phyloP scores from a whole-genome alignment of 2,329 filamentous ascomycete genomes.

The Lithohypha guttulata region DNA sequence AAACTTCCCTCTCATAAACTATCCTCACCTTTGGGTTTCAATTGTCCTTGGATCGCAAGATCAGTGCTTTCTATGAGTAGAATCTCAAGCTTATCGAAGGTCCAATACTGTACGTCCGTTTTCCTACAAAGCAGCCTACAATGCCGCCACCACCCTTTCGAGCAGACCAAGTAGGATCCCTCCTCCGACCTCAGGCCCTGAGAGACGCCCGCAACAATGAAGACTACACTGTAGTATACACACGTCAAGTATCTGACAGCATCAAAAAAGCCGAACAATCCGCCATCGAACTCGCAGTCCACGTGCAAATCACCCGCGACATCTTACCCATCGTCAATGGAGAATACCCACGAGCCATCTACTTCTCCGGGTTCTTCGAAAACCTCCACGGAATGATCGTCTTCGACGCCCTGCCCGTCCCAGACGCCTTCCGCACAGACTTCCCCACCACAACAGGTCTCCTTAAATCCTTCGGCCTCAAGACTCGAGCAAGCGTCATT shows the following conservation, averaged over 20 bases:
- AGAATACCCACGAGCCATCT: conserved; percentile 21
- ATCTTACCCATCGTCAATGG: conserved; percentile 20
- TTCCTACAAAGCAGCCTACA: too few relatives aligned
- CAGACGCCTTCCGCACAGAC: conserved; percentile 10
- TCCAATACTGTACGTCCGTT: too few relatives aligned
- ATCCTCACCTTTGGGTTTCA: too few relatives aligned
- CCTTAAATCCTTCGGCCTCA: conserved; percentile 11
- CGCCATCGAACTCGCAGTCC: conserved; percentile 17
- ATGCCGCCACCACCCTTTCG: conserved; percentile 19
- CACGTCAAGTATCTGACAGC: conserved; percentile 6
- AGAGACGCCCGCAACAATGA: conserved; percentile 16
- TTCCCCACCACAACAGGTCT: conserved; percentile 15
- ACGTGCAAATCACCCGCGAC: conserved; percentile 17
- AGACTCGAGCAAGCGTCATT: conserved; percentile 8
- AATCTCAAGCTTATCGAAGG: not conserved
- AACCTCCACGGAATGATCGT: conserved; percentile 17
- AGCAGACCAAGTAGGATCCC: conserved; percentile 24
- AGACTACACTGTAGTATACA: conserved; percentile 8
- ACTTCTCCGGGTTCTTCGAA: conserved; percentile 23
- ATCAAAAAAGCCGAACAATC: not conserved
- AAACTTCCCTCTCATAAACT: too few relatives aligned
- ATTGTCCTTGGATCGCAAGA: too few relatives aligned
- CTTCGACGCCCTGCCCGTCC: conserved; percentile 9
- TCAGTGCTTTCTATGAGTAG: too few relatives aligned
- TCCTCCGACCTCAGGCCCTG: conserved; percentile 20